Conservation (phyloP, 2,329 filamentous ascomycete genomes). For the Sarocladiaceae sp. region DNA sequence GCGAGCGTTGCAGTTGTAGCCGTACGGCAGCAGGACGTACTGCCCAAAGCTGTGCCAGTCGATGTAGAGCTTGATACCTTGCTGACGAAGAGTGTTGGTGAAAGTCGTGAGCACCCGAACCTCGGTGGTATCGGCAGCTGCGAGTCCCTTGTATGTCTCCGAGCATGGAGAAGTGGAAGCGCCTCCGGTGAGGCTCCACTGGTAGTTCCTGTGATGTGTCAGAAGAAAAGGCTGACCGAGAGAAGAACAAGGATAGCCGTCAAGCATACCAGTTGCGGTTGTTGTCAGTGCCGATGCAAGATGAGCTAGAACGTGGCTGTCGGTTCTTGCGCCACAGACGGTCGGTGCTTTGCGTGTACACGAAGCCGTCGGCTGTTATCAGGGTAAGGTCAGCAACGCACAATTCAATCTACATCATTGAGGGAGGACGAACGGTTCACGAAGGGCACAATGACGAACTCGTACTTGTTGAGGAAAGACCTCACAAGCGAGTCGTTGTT, state of each 20-base stretch:
- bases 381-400: neutral
- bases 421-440: slow-evolving; percentile 44
- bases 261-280: slow-evolving; percentile 54
- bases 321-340: slow-evolving; percentile 60
- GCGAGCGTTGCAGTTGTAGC: slow-evolving; percentile 33
- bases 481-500: slow-evolving; percentile 28
- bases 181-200: slow-evolving; percentile 18
- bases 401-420: neutral
- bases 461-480: slow-evolving; percentile 51
- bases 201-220: slow-evolving; percentile 4
- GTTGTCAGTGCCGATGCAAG: slow-evolving; percentile 47
- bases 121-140: slow-evolving; percentile 37
- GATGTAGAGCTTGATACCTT: slow-evolving; percentile 49
- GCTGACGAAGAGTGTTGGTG: slow-evolving; percentile 16
- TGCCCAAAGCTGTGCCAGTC: slow-evolving; percentile 55
- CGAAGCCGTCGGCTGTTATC: slow-evolving; percentile 36
- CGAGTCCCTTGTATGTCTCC: slow-evolving; percentile 34
- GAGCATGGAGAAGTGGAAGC: slow-evolving; percentile 38
- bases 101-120: slow-evolving; percentile 29
- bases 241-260: no score
- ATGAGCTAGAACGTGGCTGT: slow-evolving; percentile 29
- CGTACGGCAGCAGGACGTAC: slow-evolving; percentile 33
- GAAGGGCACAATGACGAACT: slow-evolving; percentile 59
- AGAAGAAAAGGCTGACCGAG: neutral
- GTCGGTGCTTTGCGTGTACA: slow-evolving; percentile 49